Evolutionary conservation across 1,139 yeast species (phyloP), one percentile per base, ranked within the genome.

Genomic region (Wickerhamomyces sp.): DNA sequence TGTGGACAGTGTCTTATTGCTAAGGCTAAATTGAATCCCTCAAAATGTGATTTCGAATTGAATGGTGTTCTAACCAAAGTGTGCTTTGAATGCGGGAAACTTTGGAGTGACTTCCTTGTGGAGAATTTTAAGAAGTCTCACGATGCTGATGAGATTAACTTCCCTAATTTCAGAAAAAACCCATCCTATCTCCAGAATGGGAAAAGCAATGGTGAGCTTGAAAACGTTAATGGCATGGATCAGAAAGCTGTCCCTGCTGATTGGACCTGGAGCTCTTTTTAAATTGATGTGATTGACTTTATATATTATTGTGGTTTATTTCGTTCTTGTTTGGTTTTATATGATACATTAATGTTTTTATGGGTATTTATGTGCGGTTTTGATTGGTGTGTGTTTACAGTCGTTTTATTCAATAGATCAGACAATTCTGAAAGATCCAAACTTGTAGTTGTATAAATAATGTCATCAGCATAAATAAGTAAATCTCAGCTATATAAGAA

Each of bases 1-100:
- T 90, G 97, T 63, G 40, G 44, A 1, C 39, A 42, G 21, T 54
- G 58, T 33, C 38, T 51, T 13, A 31, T 47, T 10, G 44, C 48
- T 3, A 48, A 45, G 37, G 56, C 56, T 1, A 51, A 47, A 30
- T 25, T 54, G 30, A 42, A 28, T 25, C 38, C 28, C 4, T 18
- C 31, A 16, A 41, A 44, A 9, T 51, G 54, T 24, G 19, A 35
- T 10, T 54, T 49, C 36, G 52, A 48, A 21, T 37, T 45, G 5
- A 45, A 45, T 35, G 55, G 56, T 3, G 32, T 37, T 4, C 22
- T 43, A 25, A 38, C 48, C 15, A 54, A 53, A 37, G 54, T 51
- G 22, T 54, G 58, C 28, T 49, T 48, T 38, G 40, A 26, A 7
- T 54, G 58, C 40, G 53, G 53, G 2, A 49, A 49, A 33, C 26